These are phyloP conservation scores for Coffea canephora DNA, from an alignment of 257 asterid species.

Conservation along the genomic window DNA sequence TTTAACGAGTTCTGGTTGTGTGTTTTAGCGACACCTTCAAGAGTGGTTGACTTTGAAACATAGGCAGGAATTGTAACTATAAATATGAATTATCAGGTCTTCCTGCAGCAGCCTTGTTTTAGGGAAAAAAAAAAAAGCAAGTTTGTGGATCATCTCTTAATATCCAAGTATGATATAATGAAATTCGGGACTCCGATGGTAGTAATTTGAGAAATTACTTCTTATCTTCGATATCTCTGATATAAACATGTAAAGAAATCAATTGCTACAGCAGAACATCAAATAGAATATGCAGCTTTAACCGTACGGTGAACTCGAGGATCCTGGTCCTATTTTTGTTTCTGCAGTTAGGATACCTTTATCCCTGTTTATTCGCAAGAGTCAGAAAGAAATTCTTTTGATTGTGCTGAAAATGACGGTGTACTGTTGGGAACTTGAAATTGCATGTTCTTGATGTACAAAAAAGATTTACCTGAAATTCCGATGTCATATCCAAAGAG, in stretches of 20 bases:
- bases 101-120: neutral
- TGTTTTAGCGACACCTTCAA: neutral
- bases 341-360: neutral
- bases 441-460: neutral
- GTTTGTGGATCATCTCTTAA: neutral
- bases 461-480: conserved; percentile 52
- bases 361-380: neutral
- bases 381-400: neutral
- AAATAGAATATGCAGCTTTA: neutral
- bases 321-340: neutral
- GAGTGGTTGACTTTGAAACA: neutral
- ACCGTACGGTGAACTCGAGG: neutral
- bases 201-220: neutral
- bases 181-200: neutral
- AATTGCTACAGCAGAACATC: neutral
- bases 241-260: neutral
- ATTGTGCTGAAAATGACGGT: neutral
- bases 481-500: conserved; percentile 86
- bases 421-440: neutral
- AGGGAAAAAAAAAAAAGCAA: neutral
- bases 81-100: neutral
- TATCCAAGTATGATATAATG: neutral
- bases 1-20: neutral
- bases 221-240: neutral
- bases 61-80: neutral